These are phyloP conservation scores for Globisporangium acanthophoron DNA, from an alignment of 352 stramenopile genomes.

Conservation along the genomic window DNA sequence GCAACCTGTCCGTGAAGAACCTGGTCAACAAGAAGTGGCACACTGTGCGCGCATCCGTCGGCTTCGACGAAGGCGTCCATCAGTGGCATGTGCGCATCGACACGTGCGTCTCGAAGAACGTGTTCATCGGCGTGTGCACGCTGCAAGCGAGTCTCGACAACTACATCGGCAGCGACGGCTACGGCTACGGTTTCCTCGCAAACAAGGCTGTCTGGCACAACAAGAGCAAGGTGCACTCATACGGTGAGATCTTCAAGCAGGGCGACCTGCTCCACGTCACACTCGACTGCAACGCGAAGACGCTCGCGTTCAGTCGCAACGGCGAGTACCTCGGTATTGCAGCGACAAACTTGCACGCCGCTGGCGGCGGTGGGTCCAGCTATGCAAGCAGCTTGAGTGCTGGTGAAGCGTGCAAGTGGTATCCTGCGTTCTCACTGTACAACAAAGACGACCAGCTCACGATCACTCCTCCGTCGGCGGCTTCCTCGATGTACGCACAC, in stretches of 20 bases:
- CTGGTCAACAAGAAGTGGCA: slow-evolving; percentile 89
- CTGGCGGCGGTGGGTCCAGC: slow-evolving; percentile 4
- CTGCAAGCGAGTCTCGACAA: slow-evolving; percentile 75
- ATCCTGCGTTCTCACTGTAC: slow-evolving; percentile 88
- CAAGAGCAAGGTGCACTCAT: slow-evolving; percentile 85
- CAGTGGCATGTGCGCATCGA: slow-evolving; percentile 87
- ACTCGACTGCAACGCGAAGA: slow-evolving; percentile 77
- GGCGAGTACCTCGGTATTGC: slow-evolving; percentile 82
- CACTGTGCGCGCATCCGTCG: slow-evolving; percentile 59
- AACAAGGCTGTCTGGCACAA: slow-evolving; percentile 92
- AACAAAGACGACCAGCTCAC: slow-evolving; percentile 89
- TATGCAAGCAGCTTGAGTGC: slow-evolving; percentile 1
- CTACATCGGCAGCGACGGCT: slow-evolving; percentile 85
- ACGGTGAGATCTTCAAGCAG: slow-evolving; percentile 91
- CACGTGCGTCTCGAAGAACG: slow-evolving; percentile 88
- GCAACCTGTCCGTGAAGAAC: slow-evolving; percentile 82
- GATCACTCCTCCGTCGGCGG: slow-evolving; percentile 35
- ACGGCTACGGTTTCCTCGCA: slow-evolving; percentile 87
- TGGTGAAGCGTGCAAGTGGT: slow-evolving; percentile 53
- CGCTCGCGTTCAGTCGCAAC: slow-evolving; percentile 83
- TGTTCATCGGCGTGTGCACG: slow-evolving; percentile 86
- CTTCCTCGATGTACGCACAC: slow-evolving; percentile 2
- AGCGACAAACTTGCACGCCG: slow-evolving; percentile 55
- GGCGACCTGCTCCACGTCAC: slow-evolving; percentile 82
- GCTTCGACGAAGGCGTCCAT: slow-evolving; percentile 79